Evolutionary conservation across 306 rosid genomes (phyloP).

Genomic region (Lupinus albus): DNA sequence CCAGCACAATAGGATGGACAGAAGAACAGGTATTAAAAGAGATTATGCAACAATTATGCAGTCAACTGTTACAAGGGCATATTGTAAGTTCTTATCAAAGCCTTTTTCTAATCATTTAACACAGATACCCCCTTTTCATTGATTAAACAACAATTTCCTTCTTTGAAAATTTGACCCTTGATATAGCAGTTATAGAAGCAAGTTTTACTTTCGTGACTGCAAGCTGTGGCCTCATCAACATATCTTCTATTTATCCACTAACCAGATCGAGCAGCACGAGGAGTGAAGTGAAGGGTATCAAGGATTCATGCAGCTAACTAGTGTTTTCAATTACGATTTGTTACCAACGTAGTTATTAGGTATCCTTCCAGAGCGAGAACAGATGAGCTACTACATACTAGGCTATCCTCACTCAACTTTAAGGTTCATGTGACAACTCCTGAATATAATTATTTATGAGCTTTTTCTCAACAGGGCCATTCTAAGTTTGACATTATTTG

Average conservation of each 20-base stretch:
- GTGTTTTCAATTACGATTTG: not conserved
- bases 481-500: not conserved
- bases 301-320: not conserved
- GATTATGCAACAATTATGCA: not conserved
- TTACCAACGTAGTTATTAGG: not conserved
- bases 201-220: not conserved
- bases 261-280: not conserved
- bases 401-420: not conserved
- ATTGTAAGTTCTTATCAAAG: not conserved
- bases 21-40: not conserved
- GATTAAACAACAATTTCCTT: not conserved
- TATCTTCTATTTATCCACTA: conserved; percentile 22
- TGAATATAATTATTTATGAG: not conserved
- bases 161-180: not conserved
- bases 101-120: not conserved
- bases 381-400: conserved; percentile 6
- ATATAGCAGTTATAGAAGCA: not conserved
- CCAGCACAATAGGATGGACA: not conserved
- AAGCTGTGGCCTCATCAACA: not conserved
- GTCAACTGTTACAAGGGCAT: conserved; percentile 14
- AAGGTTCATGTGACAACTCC: not conserved
- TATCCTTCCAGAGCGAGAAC: not conserved
- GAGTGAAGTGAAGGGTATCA: not conserved
- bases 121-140: not conserved
- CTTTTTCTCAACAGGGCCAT: not conserved